These are phyloP conservation scores for Diaporthe longicolla DNA, from an alignment of 2,329 filamentous ascomycete species.

Conservation along the genomic window DNA sequence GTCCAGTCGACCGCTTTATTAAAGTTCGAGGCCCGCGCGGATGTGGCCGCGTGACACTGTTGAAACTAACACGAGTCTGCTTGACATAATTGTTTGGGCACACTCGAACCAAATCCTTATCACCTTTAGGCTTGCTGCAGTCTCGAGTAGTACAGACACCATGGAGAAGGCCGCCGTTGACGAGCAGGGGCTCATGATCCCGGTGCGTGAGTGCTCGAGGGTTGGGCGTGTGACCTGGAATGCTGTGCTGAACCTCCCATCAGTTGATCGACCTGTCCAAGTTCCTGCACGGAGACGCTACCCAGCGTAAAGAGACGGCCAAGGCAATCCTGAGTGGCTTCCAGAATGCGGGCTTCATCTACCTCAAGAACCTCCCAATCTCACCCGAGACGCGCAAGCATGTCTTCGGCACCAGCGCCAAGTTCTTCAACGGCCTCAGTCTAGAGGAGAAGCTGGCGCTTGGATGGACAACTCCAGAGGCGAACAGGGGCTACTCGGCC, in stretches of 20 bases:
- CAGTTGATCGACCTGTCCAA: constrained; percentile 84
- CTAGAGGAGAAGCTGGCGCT: constrained; percentile 74
- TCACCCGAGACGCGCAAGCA: constrained; percentile 68
- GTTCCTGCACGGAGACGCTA: constrained; percentile 75
- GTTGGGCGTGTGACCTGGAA: constrained; percentile 30
- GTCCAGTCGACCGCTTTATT: constrained; percentile 19
- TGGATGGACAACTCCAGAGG: constrained; percentile 78
- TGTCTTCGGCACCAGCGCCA: constrained; percentile 77
- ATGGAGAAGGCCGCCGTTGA: constrained; percentile 54
- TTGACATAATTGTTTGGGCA: background rate
- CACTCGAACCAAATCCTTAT: background rate
- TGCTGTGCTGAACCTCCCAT: constrained; percentile 23
- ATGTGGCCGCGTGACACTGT: constrained; percentile 15
- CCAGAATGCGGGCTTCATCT: constrained; percentile 89
- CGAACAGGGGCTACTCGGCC: constrained; percentile 81
- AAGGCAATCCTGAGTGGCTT: constrained; percentile 83
- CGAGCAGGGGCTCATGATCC: constrained; percentile 50
- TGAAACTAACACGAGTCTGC: background rate
- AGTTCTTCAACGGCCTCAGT: constrained; percentile 77
- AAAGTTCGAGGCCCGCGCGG: constrained; percentile 18
- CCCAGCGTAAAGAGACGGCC: constrained; percentile 75
- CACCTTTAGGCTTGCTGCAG: background rate
- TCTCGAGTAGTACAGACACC: constrained; percentile 29
- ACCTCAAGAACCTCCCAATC: constrained; percentile 85
- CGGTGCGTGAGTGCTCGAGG: constrained; percentile 43